A percentile compares a stretch with the other conserved stretches of the same genome.
Evolutionary conservation across 139 green algal genomes (phyloP).

Genomic region (Gonium pectorale): DNA sequence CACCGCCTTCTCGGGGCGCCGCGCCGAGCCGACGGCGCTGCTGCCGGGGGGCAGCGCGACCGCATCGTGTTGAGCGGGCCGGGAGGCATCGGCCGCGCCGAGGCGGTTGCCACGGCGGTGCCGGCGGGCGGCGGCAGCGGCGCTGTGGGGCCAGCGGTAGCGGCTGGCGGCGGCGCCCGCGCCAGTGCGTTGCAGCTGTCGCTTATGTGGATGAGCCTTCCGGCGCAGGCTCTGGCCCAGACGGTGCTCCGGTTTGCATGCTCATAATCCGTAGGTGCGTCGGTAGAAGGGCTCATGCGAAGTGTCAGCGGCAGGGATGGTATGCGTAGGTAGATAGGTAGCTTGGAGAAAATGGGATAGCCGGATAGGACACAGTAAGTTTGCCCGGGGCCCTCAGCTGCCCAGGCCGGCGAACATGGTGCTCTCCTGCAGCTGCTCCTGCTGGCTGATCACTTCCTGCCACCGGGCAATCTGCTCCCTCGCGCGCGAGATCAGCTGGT

Average conservation of each 20-base stretch:
- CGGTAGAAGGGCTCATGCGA: no score
- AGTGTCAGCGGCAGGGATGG: no score
- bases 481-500: constrained; percentile 17
- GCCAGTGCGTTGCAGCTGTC: constrained; percentile 13
- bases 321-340: no score
- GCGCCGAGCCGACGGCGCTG: neutral
- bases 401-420: constrained; percentile 32
- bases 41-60: constrained; percentile 14
- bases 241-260: constrained; percentile 18
- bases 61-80: constrained; percentile 58
- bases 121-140: neutral
- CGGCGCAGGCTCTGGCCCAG: constrained; percentile 22
- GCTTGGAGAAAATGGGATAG: no score
- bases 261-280: no score
- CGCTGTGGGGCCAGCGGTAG: neutral
- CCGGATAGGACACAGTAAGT: no score
- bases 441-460: constrained; percentile 20
- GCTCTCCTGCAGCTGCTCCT: constrained; percentile 39
- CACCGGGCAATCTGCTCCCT: neutral
- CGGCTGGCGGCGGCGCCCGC: neutral
- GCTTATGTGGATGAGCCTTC: constrained; percentile 41
- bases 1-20: constrained; percentile 11
- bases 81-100: constrained; percentile 50
- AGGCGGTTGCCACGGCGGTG: constrained; percentile 53
- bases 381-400: constrained; percentile 1